Conservation (phyloP, 2,329 filamentous ascomycete genomes). For the Aspergillus vadensis region DNA sequence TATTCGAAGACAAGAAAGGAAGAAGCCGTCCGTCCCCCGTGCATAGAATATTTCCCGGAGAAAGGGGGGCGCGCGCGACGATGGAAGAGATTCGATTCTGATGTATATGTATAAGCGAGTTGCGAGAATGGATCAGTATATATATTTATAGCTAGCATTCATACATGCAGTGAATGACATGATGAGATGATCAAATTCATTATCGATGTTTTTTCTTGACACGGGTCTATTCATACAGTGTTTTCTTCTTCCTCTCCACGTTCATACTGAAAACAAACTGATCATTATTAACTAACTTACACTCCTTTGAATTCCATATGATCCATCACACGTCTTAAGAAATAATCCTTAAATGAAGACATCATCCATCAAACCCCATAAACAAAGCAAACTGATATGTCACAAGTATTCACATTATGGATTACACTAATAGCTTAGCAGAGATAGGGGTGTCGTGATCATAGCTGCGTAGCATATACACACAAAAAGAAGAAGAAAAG, state of each 20-base stretch:
- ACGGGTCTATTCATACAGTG: too few species aligned
- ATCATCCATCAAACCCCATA: too few species aligned
- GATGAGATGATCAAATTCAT: background rate
- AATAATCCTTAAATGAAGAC: too few species aligned
- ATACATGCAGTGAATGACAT: background rate
- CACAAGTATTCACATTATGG: background rate
- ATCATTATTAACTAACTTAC: too few species aligned
- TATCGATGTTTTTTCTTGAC: too few species aligned
- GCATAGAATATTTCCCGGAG: background rate
- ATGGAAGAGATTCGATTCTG: background rate
- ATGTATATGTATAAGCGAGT: background rate
- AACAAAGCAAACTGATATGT: background rate
- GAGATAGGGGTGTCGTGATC: background rate
- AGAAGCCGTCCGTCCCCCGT: too few species aligned
- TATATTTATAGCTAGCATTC: background rate
- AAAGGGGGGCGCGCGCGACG: background rate
- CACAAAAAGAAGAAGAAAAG: too few species aligned
- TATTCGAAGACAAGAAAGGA: too few species aligned
- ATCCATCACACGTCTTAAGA: too few species aligned
- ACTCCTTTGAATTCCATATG: too few species aligned
- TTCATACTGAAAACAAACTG: too few species aligned
- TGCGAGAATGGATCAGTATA: background rate
- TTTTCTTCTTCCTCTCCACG: too few species aligned
- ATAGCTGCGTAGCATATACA: constrained; percentile 3
- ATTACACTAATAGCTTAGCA: background rate